Evolutionary conservation across 148 eudicot genomes (phyloP), one percentile per base, ranked within the genome.

Genomic region (Amaranthus palmeri): DNA sequence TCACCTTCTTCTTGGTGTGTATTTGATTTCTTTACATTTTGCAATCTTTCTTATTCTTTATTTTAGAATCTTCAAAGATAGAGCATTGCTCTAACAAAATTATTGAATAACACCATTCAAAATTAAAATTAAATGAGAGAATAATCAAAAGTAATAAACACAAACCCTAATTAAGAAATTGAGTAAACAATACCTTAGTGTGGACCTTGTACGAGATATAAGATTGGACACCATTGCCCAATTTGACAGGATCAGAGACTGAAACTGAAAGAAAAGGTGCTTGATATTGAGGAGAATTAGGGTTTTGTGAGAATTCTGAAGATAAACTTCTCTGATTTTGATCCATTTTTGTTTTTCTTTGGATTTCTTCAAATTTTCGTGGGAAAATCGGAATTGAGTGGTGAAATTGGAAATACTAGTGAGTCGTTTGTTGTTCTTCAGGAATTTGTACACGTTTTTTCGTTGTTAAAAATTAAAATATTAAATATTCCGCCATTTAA

Each of bases 181-280:
- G 11, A 11, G 3, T n/a, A 17, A 42, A n/a, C 5, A 25, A 8
- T 8, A 95, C 98, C 98, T 89, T 86, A 17, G 97, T 89, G 80
- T 84, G 85, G 73, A 96, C 90, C 65, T 85, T 85, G 73, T 90
- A 96, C 55, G 99, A 96, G 82, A 92, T 96, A 76, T 90, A 96
- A 65, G 99, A 83, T 81, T 96, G 99, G 44, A 96, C 97, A 64
- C 96, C 97, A 82, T 81, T 90, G 72, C 96, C 93, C 82, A 96
- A 83, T 80, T 96, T 96, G 74, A 90, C 97, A n/a, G 97, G 97
- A 92, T 92, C 99, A 55, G 87, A 84, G 10, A 92, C 99, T 9
- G 93, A 85, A 42, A 96, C 93, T 12, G 83, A 82, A 4, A 96
- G 72, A 78, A 72, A 90, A 5, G 83, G 86, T 25, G 36, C 36